Evolutionary conservation across 1,139 yeast species (phyloP).

Genomic region (Candida tunisiensis): DNA sequence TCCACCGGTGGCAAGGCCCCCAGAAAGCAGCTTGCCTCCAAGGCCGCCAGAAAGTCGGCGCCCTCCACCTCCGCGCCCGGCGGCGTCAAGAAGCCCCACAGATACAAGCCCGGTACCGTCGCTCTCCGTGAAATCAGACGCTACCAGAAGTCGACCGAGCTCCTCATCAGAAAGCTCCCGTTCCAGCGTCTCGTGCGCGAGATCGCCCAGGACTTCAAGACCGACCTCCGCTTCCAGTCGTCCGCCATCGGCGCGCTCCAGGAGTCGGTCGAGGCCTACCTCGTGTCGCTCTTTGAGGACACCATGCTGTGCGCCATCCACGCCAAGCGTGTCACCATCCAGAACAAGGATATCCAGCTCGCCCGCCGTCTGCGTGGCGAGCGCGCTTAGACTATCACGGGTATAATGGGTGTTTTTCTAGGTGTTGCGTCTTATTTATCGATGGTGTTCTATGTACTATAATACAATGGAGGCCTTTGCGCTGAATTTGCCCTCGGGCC

Average conservation of each 20-base stretch:
- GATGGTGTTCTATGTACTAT: too few species aligned
- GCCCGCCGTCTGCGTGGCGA: conserved; percentile 99
- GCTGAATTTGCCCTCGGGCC: too few species aligned
- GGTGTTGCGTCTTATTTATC: too few species aligned
- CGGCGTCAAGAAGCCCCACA: conserved; percentile 99
- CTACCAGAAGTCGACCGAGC: conserved; percentile 96
- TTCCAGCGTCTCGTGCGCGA: conserved; percentile 98
- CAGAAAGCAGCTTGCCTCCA: conserved; percentile 97
- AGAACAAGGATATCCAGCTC: conserved; percentile 97
- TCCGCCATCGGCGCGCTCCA: conserved; percentile 98
- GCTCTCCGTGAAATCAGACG: conserved; percentile 99
- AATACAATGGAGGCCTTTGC: too few species aligned
- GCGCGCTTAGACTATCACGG: conserved; percentile 9
- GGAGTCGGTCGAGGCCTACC: conserved; percentile 98
- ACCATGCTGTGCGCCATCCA: conserved; percentile 98
- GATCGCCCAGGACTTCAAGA: conserved; percentile 96
- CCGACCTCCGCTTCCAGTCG: conserved; percentile 96
- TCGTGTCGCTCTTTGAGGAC: conserved; percentile 81
- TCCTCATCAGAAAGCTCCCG: conserved; percentile 92
- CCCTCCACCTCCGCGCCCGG: conserved; percentile 62
- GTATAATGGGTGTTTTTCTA: too few species aligned
- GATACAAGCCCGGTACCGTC: conserved; percentile 99
- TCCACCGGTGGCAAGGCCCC: conserved; percentile 99
- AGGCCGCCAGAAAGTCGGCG: conserved; percentile 98
- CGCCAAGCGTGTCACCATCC: conserved; percentile 99